Evolutionary conservation across 768 basidiomycete species (phyloP), one percentile per base, ranked within the genome.

Genomic region (Lactifluus piperatus): DNA sequence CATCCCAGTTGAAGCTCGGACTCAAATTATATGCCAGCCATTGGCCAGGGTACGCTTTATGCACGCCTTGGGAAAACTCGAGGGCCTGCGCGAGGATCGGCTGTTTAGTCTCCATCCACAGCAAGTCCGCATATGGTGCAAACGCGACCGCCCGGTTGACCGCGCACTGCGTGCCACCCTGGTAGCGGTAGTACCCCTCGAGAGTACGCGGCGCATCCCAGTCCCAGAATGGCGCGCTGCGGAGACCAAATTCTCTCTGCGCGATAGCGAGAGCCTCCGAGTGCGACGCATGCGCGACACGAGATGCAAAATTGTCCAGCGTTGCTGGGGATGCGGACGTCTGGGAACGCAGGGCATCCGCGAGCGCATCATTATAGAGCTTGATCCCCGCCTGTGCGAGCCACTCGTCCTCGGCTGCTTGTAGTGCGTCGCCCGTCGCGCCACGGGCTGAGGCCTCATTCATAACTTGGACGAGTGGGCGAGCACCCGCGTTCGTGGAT

Each of bases 91-190:
- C 73, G 52, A 94, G 74, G 71, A 97, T 94, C 14, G 97, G 97
- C 65, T 82, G 87, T 77, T 93, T 92, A 47, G 97, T 99, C 78
- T 94, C 92, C 93, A 94, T 94, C 91, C 92, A 94, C 65, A 94
- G 68, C 55, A 91, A 73, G 71, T 94, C 93, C 51, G 92, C 89
- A 72, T 94, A 94, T 3, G 94, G 95, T 29, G 93, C 93, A 68
- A 91, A 97, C 27, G 92, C 93, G 58, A 94, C 77, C 18, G 88
- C 89, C 59, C 95, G 91, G 73, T 90, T 86, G 68, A 98, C 81
- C 10, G 94, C 94, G 69, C 93, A 94, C 69, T 91, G 85, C 5
- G 94, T 98, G 8, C 95, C 95, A 60, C 95, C 94, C 72, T 94
- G 91, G 78, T 95, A 97, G 64, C 95, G 84, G 79, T 94, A 98